Evolutionary conservation across 2,329 filamentous ascomycete species (phyloP), one percentile per base, ranked within the genome.

Genomic region (Calonectria crousiana): DNA sequence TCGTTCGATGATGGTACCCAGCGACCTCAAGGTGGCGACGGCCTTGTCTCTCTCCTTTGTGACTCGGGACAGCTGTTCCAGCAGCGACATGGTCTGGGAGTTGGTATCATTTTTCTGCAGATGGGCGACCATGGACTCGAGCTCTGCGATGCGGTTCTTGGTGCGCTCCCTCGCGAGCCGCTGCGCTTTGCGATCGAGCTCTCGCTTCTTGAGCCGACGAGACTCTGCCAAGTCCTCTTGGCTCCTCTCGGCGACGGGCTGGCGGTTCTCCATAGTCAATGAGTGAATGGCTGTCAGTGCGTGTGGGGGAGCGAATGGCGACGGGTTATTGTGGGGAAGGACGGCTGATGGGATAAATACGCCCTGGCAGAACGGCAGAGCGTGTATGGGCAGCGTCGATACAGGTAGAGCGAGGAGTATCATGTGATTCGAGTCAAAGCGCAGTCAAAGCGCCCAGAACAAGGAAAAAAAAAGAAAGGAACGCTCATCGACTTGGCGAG

Each of bases 111-210:
- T 73, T 10, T 79, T 73, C 32, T 75, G 75, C 5, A 83, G 67
- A 1, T 77, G 76, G 16, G 81, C 78, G 44, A 83, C 80, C 73
- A 79, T 79, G 26, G 76, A 77, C 69, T 83, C 82, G 2, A 83
- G 77, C 36, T 82, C 77, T 13, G 81, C 76, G 53, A 83, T 83
- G 41, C 82, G 82, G 44, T 76, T 81, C 71, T 80, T 82, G 36
- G 80, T 83, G 13, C 82, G 77, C 65, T 83, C 82, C 18, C 82
- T 80, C 11, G 81, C 80, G n/a, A 80, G 70, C 6, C 82, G 76
- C 72, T 83, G 82, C 10, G 82, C 81, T 58, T 80, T 80, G 71
- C 82, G 81, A 64, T 83, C 82, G 16, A 83, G 79, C 60, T 83
- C 82, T 16, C 82, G 74, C 74, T 83, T 83, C 75, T 82, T 81